Evolutionary conservation across 495 filamentous ascomycete species (phyloP).

Genomic region (Trichoderma erinaceum): DNA sequence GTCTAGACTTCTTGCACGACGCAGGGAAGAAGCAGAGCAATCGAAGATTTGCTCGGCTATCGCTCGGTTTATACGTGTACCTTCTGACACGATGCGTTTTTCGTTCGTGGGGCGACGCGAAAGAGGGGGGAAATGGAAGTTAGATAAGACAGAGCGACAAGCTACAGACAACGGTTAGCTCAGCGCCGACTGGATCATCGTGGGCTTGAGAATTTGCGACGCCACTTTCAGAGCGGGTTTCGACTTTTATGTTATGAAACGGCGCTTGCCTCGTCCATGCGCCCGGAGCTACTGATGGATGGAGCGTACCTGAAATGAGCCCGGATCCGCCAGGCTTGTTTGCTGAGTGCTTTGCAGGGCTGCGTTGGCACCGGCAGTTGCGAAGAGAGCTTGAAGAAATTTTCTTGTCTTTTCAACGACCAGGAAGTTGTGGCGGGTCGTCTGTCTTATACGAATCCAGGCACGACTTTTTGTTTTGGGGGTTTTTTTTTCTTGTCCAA

Average conservation of each 20-base stretch:
- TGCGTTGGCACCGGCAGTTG: too few species aligned
- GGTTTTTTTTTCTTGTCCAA: background rate
- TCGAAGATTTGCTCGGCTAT: background rate
- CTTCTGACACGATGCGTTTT: background rate
- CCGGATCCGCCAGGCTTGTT: background rate
- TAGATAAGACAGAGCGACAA: background rate
- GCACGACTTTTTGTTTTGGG: too few species aligned
- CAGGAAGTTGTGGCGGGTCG: too few species aligned
- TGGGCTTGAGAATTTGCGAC: background rate
- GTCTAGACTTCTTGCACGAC: background rate
- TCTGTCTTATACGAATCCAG: too few species aligned
- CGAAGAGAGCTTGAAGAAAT: background rate
- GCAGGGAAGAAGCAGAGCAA: background rate
- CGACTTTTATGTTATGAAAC: background rate
- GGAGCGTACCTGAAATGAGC: background rate
- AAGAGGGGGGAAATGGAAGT: background rate
- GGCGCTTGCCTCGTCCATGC: constrained; percentile 5
- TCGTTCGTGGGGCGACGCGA: background rate
- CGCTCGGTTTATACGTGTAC: constrained; percentile 8
- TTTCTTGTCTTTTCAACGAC: background rate
- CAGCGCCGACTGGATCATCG: background rate
- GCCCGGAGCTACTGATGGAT: background rate
- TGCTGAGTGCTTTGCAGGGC: background rate
- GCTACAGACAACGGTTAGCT: background rate
- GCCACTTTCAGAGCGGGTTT: background rate